These are phyloP conservation scores for Triadica sebifera DNA, from an alignment of 345 rosid species.

Conservation along the genomic window DNA sequence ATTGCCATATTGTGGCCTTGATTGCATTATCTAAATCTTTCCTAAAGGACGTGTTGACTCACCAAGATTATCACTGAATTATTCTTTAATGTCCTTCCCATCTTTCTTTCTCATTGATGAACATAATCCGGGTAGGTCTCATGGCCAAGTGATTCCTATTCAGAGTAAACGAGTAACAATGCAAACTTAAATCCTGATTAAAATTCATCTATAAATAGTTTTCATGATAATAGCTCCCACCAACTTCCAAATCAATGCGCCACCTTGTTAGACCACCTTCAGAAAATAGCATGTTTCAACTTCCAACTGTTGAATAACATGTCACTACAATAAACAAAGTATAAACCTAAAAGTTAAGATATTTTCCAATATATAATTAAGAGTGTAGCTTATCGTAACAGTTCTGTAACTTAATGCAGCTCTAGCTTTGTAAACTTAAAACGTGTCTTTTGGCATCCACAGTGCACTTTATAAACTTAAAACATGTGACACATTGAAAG, in stretches of 20 bases:
- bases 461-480: conserved; percentile 1
- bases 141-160: neutral
- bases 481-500: neutral
- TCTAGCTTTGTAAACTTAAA: too few species aligned
- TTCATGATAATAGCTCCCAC: neutral
- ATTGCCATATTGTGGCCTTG: neutral
- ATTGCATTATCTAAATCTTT: neutral
- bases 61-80: neutral
- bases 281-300: too few species aligned
- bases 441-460: too few species aligned
- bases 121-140: neutral
- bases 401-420: too few species aligned
- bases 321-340: too few species aligned
- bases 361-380: too few species aligned
- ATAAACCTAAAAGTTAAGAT: too few species aligned
- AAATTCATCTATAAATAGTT: neutral
- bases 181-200: neutral
- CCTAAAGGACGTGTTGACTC: neutral
- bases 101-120: conserved; percentile 1
- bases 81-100: neutral
- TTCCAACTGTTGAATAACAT: too few species aligned
- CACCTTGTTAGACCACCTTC: too few species aligned
- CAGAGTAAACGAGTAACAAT: neutral
- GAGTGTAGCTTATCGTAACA: too few species aligned
- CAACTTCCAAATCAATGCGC: neutral